Evolutionary conservation across 768 basidiomycete species (phyloP), one percentile per base, ranked within the genome.

Genomic region (Chiua virens): DNA sequence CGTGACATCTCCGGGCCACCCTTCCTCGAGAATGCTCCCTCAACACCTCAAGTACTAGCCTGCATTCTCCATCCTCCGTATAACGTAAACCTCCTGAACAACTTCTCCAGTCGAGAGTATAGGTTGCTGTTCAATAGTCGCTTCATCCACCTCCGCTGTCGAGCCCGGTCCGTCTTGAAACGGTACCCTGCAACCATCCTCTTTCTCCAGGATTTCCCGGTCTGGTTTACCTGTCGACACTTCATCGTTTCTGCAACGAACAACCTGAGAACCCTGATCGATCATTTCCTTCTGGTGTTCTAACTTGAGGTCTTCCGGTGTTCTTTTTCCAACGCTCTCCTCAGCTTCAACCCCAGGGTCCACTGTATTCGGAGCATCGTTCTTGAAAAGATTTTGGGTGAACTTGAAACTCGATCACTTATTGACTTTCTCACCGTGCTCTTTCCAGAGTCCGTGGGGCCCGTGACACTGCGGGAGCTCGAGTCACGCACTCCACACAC

Each of bases 261-360:
- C 42, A 17, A 42, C 14, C 4, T 49, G 41, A 1, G 59, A 54
- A 10, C 62, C 62, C 7, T 34, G 45, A 10, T 17, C 14, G 32
- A 54, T 25, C 52, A 53, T 51, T 14, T 20, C 22, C 32, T 53
- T 47, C 46, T 42, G 47, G 15, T 38, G 22, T 0, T 45, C 48
- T 9, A 1, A 21, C 25, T 27, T 20, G 18, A 55, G 50, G 15
- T 54, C 47, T 4, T 44, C 14, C 17, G 50, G n/a, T n/a, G 22
- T 38, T 52, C 51, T 44, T 48, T 48, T 17, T 7, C 66, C 72
- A 8, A 57, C 50, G 0, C 40, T 50, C 21, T 36, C 27, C 2
- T 57, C 55, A 9, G 67, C 54, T 22, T n/a, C n/a, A n/a, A n/a
- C n/a, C n/a, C n/a, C 66, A 11, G 76, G 54, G 17, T 68, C 49